phyloP scores from a whole-genome alignment of 257 asterid species.

The Nicotiana tabacum region DNA sequence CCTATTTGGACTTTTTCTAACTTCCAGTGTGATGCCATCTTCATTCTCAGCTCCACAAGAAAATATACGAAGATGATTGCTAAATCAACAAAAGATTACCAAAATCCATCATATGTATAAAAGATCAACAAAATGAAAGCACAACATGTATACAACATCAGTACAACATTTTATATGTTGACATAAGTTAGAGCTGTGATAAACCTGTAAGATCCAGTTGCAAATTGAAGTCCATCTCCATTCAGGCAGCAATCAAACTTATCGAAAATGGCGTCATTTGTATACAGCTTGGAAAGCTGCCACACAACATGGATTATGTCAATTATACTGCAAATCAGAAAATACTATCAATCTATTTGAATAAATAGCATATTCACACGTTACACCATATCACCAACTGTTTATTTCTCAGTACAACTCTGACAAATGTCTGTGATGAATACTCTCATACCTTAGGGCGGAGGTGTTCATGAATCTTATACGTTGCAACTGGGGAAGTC shows the following conservation, averaged over 20 bases:
- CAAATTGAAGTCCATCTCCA: conserved; percentile 82
- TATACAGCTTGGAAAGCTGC: conserved; percentile 88
- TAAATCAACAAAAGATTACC: conserved; percentile 21
- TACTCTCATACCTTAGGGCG: conserved; percentile 72
- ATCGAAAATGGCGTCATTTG: conserved; percentile 91
- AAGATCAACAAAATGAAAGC: conserved; percentile 3
- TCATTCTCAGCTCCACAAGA: conserved; percentile 59
- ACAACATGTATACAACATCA: neutral
- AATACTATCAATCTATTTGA: conserved; percentile 2
- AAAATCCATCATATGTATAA: neutral
- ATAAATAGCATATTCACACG: neutral
- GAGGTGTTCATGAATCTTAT: conserved; percentile 91
- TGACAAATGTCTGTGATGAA: neutral
- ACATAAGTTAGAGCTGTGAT: neutral
- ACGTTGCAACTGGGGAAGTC: conserved; percentile 90
- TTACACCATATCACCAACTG: neutral
- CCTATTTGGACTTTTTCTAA: conserved; percentile 76
- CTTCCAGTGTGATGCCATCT: conserved; percentile 67
- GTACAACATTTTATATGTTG: neutral
- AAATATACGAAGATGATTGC: conserved; percentile 70
- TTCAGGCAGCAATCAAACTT: conserved; percentile 97
- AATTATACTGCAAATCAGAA: conserved; percentile 23
- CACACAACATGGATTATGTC: conserved; percentile 12
- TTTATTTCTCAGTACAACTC: neutral
- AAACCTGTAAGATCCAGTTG: conserved; percentile 99